Evolutionary conservation across 2,329 filamentous ascomycete species (phyloP), one percentile per base, ranked within the genome.

Genomic region (Lasiodiplodia citricola): DNA sequence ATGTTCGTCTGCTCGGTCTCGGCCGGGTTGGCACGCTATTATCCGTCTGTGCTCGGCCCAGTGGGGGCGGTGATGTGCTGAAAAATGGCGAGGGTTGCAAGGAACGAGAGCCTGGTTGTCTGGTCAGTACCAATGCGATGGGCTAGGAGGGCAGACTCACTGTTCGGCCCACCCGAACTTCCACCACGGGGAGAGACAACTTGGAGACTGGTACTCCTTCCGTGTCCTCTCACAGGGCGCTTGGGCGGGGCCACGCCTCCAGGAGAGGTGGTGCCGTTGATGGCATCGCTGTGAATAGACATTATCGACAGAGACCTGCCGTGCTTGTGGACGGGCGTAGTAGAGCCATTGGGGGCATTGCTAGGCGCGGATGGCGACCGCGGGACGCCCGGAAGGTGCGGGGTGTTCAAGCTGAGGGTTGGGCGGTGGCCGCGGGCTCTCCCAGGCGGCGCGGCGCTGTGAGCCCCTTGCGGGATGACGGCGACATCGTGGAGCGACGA

Each of bases 171-270:
- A 31, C 60, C 38, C 10, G 51, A 13, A 41, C 44, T 60, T 11
- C 47, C 66, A 25, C 37, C 69, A 35, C 76, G 72, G 65, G 77
- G 84, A 57, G 89, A 83, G 71, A 88, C 77, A 72, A 95, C 91
- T 78, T 97, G 94, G 70, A 97, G 81, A 82, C 94, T 97, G 28
- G 92, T 88, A 47, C 93, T 93, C 65, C 94, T 87, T 58, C 86
- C 88, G 83, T 97, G 94, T 4, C 90, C 87, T 73, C 88, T 88
- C 21, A 75, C 77, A 23, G 88, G 86, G 65, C 88, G 85, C 64
- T 77, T 76, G 11, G 75, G 73, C 3, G 73, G 70, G 41, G 58
- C 50, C n/a, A 41, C 50, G 28, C 4, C 21, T 21, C 63, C 68
- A n/a, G 38, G 25, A 21, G 44, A 55, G 60, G 47, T 64, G 66